Percentiles rank a stretch among this genome's conserved stretches.
Conservation (phyloP, 2,329 filamentous ascomycete species). For the Tolypocladium tropicale region DNA sequence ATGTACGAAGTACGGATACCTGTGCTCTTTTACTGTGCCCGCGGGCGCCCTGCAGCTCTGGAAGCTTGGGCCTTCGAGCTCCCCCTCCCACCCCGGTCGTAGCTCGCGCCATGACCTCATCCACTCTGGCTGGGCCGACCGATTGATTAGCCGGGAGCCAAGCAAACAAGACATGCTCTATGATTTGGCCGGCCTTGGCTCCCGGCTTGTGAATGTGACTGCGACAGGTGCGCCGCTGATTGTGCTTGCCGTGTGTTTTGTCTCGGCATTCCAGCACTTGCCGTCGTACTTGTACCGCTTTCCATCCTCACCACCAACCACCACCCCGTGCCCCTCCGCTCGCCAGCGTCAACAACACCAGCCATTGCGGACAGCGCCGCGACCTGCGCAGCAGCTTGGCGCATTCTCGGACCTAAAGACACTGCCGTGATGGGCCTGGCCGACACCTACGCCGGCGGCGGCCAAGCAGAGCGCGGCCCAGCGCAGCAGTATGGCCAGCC, state of each 20-base stretch:
- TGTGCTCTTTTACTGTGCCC: background rate
- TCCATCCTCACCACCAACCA: background rate
- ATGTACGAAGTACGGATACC: background rate
- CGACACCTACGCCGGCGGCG: slow-evolving; percentile 20
- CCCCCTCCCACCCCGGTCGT: background rate
- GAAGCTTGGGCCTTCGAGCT: background rate
- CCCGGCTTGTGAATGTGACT: background rate
- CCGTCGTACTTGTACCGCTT: background rate
- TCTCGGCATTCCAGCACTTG: slow-evolving; percentile 1
- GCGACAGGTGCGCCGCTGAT: background rate
- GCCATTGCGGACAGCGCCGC: background rate
- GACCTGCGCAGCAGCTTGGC: no score
- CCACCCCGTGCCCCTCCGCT: background rate
- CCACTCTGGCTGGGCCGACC: background rate
- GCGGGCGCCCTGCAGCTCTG: background rate
- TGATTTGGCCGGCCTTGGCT: background rate
- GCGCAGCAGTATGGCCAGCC: slow-evolving; percentile 11
- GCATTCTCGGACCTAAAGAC: background rate
- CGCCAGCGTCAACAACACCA: background rate
- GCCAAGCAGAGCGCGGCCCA: slow-evolving; percentile 8
- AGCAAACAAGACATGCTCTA: background rate
- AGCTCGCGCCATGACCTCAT: slow-evolving; percentile 2
- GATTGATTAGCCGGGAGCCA: background rate
- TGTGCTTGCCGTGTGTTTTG: background rate
- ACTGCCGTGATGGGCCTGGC: slow-evolving; percentile 21